Conservation (phyloP, 2,329 filamentous ascomycete species). For the Fusarium nanum region DNA sequence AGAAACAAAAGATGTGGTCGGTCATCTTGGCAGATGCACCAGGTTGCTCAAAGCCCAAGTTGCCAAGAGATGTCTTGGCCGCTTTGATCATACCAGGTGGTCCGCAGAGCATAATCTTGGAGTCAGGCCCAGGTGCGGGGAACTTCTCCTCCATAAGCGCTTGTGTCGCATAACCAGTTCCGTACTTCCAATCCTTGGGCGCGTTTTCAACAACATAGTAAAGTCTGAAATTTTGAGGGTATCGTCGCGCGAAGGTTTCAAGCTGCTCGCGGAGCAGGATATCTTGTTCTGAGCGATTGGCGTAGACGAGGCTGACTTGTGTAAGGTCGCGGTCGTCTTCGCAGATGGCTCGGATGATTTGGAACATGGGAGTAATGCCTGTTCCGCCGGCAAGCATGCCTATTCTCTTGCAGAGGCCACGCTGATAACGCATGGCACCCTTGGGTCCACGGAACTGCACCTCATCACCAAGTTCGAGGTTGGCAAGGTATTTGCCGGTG, state of each 20-base stretch:
- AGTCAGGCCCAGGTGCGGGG: constrained; percentile 57
- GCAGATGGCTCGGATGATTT: constrained; percentile 72
- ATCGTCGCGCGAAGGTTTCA: constrained; percentile 62
- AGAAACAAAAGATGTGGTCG: constrained; percentile 68
- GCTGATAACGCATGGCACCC: constrained; percentile 65
- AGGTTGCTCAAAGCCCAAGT: constrained; percentile 63
- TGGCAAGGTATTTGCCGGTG: constrained; percentile 61
- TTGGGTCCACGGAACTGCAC: constrained; percentile 67
- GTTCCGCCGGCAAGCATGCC: constrained; percentile 66
- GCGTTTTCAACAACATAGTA: constrained; percentile 66
- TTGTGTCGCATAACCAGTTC: constrained; percentile 62
- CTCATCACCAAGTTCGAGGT: constrained; percentile 60
- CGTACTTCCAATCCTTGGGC: constrained; percentile 59
- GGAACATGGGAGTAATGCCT: constrained; percentile 54
- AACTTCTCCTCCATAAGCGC: constrained; percentile 62
- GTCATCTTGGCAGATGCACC: constrained; percentile 62
- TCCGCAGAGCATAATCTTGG: constrained; percentile 69
- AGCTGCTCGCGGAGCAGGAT: constrained; percentile 69
- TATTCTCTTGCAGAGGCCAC: constrained; percentile 56
- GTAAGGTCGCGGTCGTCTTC: constrained; percentile 70
- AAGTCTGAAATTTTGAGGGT: constrained; percentile 65
- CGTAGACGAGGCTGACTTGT: constrained; percentile 67
- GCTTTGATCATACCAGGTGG: constrained; percentile 71
- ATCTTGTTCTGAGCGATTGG: constrained; percentile 68
- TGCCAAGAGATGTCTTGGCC: constrained; percentile 62